phyloP scores from a whole-genome alignment of 148 eudicot genomes.

The Polygonum aviculare region DNA sequence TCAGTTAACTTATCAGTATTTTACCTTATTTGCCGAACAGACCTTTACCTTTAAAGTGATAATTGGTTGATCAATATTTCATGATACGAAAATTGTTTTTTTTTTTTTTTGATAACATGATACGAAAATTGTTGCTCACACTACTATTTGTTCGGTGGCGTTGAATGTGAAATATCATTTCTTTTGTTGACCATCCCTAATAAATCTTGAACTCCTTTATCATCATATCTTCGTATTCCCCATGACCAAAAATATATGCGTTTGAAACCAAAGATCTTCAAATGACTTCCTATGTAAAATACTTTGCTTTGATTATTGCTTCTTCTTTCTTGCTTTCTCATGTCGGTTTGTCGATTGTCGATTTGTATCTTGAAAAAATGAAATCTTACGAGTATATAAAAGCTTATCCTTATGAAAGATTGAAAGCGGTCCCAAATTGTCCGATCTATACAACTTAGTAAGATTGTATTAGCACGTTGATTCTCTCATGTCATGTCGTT shows the following conservation, averaged over 20 bases:
- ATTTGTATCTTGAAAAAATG: no score
- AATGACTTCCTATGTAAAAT: no score
- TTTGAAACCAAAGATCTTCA: no score
- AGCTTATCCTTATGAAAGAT: neutral
- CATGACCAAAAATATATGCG: no score
- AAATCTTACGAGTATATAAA: no score
- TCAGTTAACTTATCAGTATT: no score
- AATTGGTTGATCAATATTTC: neutral
- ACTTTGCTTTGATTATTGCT: no score
- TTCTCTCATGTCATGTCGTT: conserved; percentile 3
- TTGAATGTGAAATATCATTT: neutral
- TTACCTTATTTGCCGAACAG: no score
- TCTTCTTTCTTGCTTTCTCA: no score
- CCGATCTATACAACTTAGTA: neutral
- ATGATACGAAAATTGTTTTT: neutral
- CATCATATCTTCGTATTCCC: neutral
- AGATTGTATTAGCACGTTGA: neutral
- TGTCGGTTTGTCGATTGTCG: no score
- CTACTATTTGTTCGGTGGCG: neutral
- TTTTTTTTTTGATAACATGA: no score
- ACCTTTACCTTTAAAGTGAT: neutral
- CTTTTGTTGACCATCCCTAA: neutral
- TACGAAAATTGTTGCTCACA: neutral
- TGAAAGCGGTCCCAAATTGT: neutral
- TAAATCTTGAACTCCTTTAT: neutral